A percentile compares a stretch with the other conserved stretches of the same genome.
phyloP scores from a whole-genome alignment of 108 stramenopile species.

The Phaeodactylum tricornutum region DNA sequence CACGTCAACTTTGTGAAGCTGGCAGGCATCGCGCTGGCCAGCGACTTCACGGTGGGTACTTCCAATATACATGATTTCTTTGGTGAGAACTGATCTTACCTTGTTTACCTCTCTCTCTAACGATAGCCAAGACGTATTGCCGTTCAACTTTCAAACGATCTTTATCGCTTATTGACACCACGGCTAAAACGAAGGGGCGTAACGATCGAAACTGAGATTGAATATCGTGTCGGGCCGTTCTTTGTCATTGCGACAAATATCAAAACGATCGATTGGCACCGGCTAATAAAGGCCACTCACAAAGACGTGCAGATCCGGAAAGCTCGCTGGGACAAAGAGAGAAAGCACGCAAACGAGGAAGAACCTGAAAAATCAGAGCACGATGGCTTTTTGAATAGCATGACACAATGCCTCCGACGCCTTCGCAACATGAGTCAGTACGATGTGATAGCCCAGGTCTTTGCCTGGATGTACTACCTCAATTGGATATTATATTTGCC shows the following conservation, averaged over 20 bases:
- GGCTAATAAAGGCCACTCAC: conserved; percentile 40
- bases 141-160: conserved; percentile 69
- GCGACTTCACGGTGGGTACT: conserved; percentile 38
- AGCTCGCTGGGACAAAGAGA: conserved; percentile 22
- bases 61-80: neutral
- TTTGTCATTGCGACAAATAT: conserved; percentile 76
- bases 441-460: conserved; percentile 39
- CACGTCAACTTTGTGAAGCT: conserved; percentile 53
- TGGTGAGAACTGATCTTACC: neutral
- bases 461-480: conserved; percentile 35
- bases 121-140: conserved; percentile 32
- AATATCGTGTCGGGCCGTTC: conserved; percentile 67
- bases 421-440: conserved; percentile 30
- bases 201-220: conserved; percentile 67
- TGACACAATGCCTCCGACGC: conserved; percentile 10
- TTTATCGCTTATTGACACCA: conserved; percentile 55
- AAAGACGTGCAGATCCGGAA: conserved; percentile 23
- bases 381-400: conserved; percentile 2
- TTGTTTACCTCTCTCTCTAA: conserved; percentile 4
- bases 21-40: conserved; percentile 57
- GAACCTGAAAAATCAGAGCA: too few relatives aligned
- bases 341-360: conserved; percentile 11
- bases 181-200: conserved; percentile 54
- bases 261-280: conserved; percentile 48
- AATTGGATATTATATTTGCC: conserved; percentile 56